A percentile compares a stretch with the other conserved stretches of the same genome.
Evolutionary conservation across 441 rosid species (phyloP).

Genomic region (Capsella rubella): DNA sequence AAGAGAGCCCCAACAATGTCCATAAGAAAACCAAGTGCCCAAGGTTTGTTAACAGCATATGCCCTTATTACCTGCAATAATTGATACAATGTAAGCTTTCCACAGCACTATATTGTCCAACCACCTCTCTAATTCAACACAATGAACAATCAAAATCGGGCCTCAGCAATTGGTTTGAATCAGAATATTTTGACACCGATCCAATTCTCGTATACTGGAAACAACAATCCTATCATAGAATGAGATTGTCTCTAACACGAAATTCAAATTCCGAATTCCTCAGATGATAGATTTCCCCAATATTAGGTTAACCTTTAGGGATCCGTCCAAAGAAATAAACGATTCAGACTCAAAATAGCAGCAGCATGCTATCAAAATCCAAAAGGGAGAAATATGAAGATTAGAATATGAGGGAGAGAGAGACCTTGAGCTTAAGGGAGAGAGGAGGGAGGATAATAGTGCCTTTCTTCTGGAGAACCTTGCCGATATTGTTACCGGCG

Average conservation of each 20-base stretch:
- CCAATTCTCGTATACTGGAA: too few relatives aligned
- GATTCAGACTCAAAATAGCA: too few relatives aligned
- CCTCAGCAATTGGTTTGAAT: too few relatives aligned
- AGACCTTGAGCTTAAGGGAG: conserved; percentile 93
- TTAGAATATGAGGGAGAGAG: background rate
- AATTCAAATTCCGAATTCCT: conserved; percentile 6
- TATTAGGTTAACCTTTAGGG: background rate
- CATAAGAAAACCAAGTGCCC: conserved; percentile 90
- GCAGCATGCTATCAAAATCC: background rate
- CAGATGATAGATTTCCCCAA: conserved; percentile 5
- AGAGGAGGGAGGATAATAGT: conserved; percentile 96
- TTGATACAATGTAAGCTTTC: too few relatives aligned
- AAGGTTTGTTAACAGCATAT: conserved; percentile 82
- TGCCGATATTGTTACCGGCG: conserved; percentile 97
- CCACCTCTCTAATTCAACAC: too few relatives aligned
- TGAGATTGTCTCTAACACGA: background rate
- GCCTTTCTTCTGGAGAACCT: conserved; percentile 97
- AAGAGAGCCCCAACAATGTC: conserved; percentile 90
- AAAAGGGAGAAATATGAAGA: too few relatives aligned
- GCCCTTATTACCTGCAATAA: conserved; percentile 79
- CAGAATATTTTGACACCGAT: too few relatives aligned
- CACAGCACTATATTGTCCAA: too few relatives aligned
- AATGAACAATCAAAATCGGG: too few relatives aligned
- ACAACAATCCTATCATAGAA: background rate
- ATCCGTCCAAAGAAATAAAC: conserved; percentile 1